Percentiles rank a stretch among this genome's conserved stretches.
Evolutionary conservation across 1,284 basidiomycete species (phyloP).

Genomic region (Lignosus rhinocerotis): DNA sequence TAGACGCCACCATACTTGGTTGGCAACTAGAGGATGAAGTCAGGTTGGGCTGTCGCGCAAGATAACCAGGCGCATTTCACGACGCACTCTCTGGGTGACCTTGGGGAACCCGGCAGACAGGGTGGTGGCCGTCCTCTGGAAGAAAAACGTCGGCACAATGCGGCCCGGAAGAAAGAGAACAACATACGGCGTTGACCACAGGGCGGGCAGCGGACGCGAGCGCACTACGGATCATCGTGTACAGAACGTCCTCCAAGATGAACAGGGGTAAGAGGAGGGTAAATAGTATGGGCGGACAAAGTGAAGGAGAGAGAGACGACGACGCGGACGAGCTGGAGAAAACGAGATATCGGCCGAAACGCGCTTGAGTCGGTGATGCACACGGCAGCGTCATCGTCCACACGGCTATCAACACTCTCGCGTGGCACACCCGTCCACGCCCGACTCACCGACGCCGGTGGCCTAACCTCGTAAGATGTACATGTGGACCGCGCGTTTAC

Average conservation of each 20-base stretch:
- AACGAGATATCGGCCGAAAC: constrained; percentile 31
- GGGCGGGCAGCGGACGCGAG: constrained; percentile 60
- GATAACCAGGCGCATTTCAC: not conserved
- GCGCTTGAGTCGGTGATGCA: constrained; percentile 17
- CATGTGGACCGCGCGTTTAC: not conserved
- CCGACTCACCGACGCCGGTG: constrained; percentile 4
- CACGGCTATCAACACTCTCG: constrained; percentile 20
- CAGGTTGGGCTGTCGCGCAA: constrained; percentile 35
- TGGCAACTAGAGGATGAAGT: constrained; percentile 57
- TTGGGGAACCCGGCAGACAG: constrained; percentile 80
- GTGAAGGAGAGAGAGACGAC: constrained; percentile 24
- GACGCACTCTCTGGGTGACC: constrained; percentile 66
- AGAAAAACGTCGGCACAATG: constrained; percentile 9
- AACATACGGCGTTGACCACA: constrained; percentile 52
- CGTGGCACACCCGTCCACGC: constrained; percentile 13
- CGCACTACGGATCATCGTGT: constrained; percentile 68
- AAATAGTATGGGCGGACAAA: too few relatives aligned
- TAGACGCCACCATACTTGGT: constrained; percentile 96
- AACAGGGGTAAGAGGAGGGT: constrained; percentile 27
- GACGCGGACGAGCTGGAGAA: constrained; percentile 24
- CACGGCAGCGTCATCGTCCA: constrained; percentile 23
- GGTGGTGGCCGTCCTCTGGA: constrained; percentile 73
- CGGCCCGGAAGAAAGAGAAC: not conserved
- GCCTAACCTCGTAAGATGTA: not conserved
- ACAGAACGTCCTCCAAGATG: constrained; percentile 25